Base-by-base conservation (phyloP, 2,329 filamentous ascomycete genomes). In the Talaromyces funiculosus region DNA sequence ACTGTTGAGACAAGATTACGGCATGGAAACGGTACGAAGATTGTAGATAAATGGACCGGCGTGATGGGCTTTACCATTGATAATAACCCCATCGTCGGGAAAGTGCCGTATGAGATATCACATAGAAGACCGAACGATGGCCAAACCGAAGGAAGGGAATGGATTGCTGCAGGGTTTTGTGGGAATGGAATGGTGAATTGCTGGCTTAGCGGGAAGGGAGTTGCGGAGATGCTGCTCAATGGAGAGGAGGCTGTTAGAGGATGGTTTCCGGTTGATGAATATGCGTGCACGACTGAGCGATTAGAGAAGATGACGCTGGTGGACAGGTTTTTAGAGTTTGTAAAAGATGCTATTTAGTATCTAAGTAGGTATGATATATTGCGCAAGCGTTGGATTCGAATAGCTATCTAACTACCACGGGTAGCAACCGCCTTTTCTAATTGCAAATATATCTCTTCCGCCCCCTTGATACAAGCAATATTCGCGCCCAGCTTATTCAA, bases 401-500 rank as follows among this genome's bases (percentile, higher is more conserved):
- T 24, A 14, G 7, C 20, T 54, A 54, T 38, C 16, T 40, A 54
- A 20, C 24, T 54, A 37, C 33, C 51, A 18, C 22, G 33, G 26
- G 45, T 47, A 31, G 57, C 57, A 45, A 59, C 64, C 38, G 72
- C 67, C 60, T 67, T 66, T 65, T 78, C 73, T 67, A 76, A 62
- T 54, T 72, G 80, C 64, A 81, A 71, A 73, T 87, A 86, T 72
- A 83, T 80, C 72, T 88, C 82, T 78, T 97, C 93, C 1, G 92
- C 93, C 56, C 87, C 85, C 62, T 86, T 88, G 73, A 97, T 92
- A 76, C 90, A 94, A 67, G 89, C 84, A 80, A 95, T 91, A 73
- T 96, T 96, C 47, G 91, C 90, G 26, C 89, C 87, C 53, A 96
- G 80, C 82, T 99, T 99, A 80, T 99, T 97, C 79, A 94, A 90